Conservation (phyloP, 768 basidiomycete genomes). For the Lactarius tabidus region DNA sequence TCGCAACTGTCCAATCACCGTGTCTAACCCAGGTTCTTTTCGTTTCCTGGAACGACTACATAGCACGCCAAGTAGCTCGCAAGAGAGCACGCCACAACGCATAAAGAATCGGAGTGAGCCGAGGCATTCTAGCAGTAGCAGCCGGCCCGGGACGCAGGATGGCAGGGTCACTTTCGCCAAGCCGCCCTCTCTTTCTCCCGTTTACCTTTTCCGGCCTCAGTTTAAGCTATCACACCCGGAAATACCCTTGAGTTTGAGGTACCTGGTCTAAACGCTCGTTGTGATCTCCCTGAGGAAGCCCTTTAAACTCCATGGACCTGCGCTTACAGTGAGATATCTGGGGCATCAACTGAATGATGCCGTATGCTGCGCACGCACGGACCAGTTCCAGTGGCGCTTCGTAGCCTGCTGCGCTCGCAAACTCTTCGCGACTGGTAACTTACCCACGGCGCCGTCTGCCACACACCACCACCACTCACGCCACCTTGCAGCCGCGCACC, state of each 20-base stretch:
- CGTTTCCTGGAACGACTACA: conserved; percentile 1
- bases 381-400: conserved; percentile 8
- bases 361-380: conserved; percentile 9
- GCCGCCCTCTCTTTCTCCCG: conserved; percentile 11
- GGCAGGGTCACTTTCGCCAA: no score
- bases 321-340: neutral
- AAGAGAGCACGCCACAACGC: neutral
- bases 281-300: neutral
- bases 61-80: neutral
- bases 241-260: conserved; percentile 6
- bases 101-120: neutral
- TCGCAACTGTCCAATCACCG: conserved; percentile 1
- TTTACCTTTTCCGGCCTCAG: neutral
- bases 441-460: neutral
- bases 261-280: neutral
- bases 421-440: neutral
- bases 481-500: neutral
- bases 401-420: neutral
- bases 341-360: conserved; percentile 1
- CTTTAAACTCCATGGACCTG: conserved; percentile 13
- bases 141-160: neutral
- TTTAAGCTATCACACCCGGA: conserved; percentile 13
- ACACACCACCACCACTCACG: neutral
- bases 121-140: neutral
- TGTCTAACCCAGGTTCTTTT: neutral